Base-by-base conservation (phyloP, 2,329 filamentous ascomycete species). In the Microdochium bolleyi region DNA sequence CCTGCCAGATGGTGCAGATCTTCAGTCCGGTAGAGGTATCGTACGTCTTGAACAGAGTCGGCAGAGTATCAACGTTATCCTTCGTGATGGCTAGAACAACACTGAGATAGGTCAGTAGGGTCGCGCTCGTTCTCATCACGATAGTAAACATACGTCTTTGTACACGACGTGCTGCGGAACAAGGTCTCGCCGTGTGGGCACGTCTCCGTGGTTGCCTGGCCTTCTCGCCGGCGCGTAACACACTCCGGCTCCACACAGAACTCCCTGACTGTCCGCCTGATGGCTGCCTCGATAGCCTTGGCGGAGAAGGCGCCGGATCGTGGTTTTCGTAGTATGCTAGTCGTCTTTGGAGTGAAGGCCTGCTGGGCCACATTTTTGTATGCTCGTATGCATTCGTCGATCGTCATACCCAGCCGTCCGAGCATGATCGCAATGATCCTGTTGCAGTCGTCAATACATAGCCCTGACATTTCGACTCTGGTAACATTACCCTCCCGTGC, bases 381-480 rank as follows among this genome's bases (percentile, higher is more conserved):
- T n/a, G 57, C 56, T 46, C 27, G 49, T 38, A 63, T 62, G 30
- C 58, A 62, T 11, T 60, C 56, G 22, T 62, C 56, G 38, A 63
- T 54, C 4, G 49, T 58, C 60, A 64, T 63, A 2, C 58, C 34
- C 13, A 64, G 22, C n/a, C 59, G 51, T n/a, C 62, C 62, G 4
- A 65, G 58, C 62, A 65, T 65, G 27, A 63, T 62, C 2, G 62
- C 61, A 34, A 65, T 65, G 16, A 62, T 59, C 2, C 61, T 63
- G 27, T 21, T n/a, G 34, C 34, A 16, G 34, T 38, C 14, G 34
- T 38, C 16, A 38, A 14, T 14, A 19, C n/a, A 14, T 38, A 16
- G 7, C 13, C 7, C 34, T 38, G 34, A 38, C 14, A 9, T 38
- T 14, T 19, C 13, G 34, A 38, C 14, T n/a, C n/a, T 4, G n/a